A percentile compares a stretch with the other conserved stretches of the same genome.
These are phyloP conservation scores for Trichoderma pleuroti DNA, from an alignment of 2,329 filamentous ascomycete species.

Conservation along the genomic window DNA sequence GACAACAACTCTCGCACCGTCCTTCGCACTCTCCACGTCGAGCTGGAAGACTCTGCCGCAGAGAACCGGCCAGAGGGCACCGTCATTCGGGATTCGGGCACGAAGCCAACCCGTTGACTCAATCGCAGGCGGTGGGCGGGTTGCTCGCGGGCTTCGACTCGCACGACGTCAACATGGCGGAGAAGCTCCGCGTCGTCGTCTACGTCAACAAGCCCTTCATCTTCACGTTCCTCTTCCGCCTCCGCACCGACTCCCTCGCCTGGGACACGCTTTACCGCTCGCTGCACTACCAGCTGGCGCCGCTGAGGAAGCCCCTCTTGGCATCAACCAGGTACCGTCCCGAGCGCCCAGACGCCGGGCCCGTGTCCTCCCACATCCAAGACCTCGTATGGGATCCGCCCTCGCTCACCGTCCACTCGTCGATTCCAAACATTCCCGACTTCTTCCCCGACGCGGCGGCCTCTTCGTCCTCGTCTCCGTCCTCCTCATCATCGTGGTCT, in stretches of 20 bases:
- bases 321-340: slow-evolving; percentile 56
- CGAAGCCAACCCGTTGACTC: slow-evolving; percentile 30
- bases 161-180: slow-evolving; percentile 52
- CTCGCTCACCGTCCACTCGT: slow-evolving; percentile 56
- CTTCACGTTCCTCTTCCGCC: slow-evolving; percentile 67
- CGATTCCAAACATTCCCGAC: slow-evolving; percentile 63
- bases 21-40: slow-evolving; percentile 64
- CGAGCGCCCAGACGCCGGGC: slow-evolving; percentile 37
- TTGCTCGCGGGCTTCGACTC: slow-evolving; percentile 32
- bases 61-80: slow-evolving; percentile 42
- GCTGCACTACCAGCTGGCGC: slow-evolving; percentile 58
- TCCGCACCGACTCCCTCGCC: slow-evolving; percentile 55
- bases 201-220: slow-evolving; percentile 74
- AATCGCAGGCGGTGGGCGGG: slow-evolving; percentile 35
- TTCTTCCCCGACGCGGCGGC: slow-evolving; percentile 25
- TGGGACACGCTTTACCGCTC: slow-evolving; percentile 56
- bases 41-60: slow-evolving; percentile 47
- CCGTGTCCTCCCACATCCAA: slow-evolving; percentile 47
- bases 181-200: slow-evolving; percentile 64
- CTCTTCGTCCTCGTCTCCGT: not conserved
- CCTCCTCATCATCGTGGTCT: slow-evolving; percentile 44
- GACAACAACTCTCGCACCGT: slow-evolving; percentile 53
- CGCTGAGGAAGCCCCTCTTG: slow-evolving; percentile 55
- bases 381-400: slow-evolving; percentile 61
- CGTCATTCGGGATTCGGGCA: slow-evolving; percentile 45